Evolutionary conservation across 139 green algal genomes (phyloP).

Genomic region (Parachlorella kessleri): DNA sequence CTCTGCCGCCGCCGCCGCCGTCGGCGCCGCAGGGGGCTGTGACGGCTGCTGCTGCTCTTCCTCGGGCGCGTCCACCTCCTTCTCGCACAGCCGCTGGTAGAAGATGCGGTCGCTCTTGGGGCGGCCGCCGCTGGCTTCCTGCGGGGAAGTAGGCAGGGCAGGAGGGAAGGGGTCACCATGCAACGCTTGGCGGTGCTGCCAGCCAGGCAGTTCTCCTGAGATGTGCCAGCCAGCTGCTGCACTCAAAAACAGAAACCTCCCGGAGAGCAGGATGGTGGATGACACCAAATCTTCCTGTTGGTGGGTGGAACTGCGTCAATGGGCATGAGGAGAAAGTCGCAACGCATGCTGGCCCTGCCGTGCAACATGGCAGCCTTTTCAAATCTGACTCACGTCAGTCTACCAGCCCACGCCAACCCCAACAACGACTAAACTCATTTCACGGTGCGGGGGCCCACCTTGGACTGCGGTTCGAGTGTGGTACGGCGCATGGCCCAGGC

Average conservation of each 20-base stretch:
- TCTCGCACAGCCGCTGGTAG: constrained; percentile 25
- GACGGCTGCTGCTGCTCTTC: background rate
- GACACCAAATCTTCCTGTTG: background rate
- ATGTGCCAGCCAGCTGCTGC: background rate
- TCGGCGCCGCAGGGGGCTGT: background rate
- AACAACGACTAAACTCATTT: too few relatives aligned
- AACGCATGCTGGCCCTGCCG: too few relatives aligned
- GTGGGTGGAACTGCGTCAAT: too few relatives aligned
- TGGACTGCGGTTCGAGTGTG: too few relatives aligned
- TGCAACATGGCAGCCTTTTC: too few relatives aligned
- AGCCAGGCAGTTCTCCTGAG: background rate
- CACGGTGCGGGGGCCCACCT: too few relatives aligned
- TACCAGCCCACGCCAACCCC: too few relatives aligned
- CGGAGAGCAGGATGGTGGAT: background rate
- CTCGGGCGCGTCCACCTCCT: background rate
- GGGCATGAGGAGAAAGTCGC: too few relatives aligned
- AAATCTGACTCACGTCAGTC: too few relatives aligned
- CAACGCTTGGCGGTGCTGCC: background rate
- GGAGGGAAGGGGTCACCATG: background rate
- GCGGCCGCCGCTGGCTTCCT: constrained; percentile 7
- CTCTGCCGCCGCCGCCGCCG: background rate
- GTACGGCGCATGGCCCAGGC: too few relatives aligned
- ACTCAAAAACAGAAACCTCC: too few relatives aligned
- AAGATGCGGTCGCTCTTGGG: constrained; percentile 19
- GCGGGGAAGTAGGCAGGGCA: background rate